phyloP scores from a whole-genome alignment of 1,139 yeast species.

The Saccharomyces pastorianus region DNA sequence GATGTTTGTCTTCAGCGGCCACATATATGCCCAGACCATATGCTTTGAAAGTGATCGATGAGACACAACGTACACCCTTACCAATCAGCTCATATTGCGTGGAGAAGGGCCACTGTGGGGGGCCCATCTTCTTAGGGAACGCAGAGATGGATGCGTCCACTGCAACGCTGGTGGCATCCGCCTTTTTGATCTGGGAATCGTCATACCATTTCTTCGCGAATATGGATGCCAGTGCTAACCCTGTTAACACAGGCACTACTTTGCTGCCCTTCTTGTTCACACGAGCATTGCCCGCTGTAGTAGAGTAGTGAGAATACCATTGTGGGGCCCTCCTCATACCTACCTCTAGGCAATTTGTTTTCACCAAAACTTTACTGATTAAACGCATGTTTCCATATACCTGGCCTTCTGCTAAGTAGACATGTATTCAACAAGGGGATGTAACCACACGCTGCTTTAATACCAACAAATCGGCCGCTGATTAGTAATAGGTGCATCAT shows the following conservation, averaged over 20 bases:
- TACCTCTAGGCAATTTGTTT: background rate
- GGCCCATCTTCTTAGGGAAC: constrained; percentile 35
- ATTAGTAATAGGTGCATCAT: background rate
- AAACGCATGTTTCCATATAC: background rate
- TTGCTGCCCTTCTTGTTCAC: background rate
- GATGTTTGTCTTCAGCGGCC: constrained; percentile 44
- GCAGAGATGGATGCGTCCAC: constrained; percentile 46
- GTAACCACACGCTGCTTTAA: background rate
- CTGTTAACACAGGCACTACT: background rate
- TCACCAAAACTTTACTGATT: background rate
- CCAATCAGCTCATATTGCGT: constrained; percentile 49
- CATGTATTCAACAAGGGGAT: background rate
- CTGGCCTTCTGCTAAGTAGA: background rate
- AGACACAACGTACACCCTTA: constrained; percentile 69
- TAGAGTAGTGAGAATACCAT: background rate
- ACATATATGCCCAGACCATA: constrained; percentile 76
- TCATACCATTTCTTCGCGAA: background rate
- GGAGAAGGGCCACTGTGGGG: constrained; percentile 11
- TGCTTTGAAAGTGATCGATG: constrained; percentile 69
- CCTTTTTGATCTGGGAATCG: background rate
- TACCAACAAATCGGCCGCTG: background rate
- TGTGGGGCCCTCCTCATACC: background rate
- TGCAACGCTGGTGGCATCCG: constrained; percentile 15
- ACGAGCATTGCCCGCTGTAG: background rate
- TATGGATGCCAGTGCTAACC: background rate